A percentile compares a stretch with the other conserved stretches of the same genome.
phyloP scores from a whole-genome alignment of 2,329 filamentous ascomycete genomes.

The Metarhizium sp. region DNA sequence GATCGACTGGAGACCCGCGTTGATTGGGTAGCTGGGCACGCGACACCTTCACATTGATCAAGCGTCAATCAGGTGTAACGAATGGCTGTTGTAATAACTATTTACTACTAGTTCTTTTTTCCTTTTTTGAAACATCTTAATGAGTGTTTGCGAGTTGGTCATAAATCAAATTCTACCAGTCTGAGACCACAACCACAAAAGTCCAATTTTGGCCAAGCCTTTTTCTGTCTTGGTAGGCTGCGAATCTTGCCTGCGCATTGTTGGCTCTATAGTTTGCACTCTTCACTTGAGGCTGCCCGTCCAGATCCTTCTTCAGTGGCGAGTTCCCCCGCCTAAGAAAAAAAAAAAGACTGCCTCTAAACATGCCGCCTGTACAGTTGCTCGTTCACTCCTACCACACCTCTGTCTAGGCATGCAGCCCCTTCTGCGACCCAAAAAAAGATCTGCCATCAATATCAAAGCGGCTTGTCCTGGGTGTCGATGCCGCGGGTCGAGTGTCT shows the following conservation, averaged over 20 bases:
- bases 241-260: too few relatives aligned
- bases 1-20: too few relatives aligned
- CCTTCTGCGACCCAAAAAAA: neutral
- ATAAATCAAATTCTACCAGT: neutral
- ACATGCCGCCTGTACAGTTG: neutral
- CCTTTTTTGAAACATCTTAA: neutral
- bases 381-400: neutral
- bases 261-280: too few relatives aligned
- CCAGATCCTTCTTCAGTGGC: neutral
- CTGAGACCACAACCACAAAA: neutral
- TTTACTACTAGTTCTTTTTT: neutral
- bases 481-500: neutral
- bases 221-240: neutral
- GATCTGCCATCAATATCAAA: neutral
- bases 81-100: neutral
- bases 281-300: neutral
- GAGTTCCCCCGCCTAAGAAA: neutral
- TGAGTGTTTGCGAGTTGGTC: neutral
- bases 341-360: neutral
- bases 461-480: neutral
- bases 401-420: neutral
- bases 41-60: neutral
- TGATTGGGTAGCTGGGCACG: neutral
- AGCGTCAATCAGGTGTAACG: neutral
- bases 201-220: neutral